These are phyloP conservation scores for Stachybotrys echinatus DNA, from an alignment of 2,329 filamentous ascomycete genomes.

Conservation along the genomic window DNA sequence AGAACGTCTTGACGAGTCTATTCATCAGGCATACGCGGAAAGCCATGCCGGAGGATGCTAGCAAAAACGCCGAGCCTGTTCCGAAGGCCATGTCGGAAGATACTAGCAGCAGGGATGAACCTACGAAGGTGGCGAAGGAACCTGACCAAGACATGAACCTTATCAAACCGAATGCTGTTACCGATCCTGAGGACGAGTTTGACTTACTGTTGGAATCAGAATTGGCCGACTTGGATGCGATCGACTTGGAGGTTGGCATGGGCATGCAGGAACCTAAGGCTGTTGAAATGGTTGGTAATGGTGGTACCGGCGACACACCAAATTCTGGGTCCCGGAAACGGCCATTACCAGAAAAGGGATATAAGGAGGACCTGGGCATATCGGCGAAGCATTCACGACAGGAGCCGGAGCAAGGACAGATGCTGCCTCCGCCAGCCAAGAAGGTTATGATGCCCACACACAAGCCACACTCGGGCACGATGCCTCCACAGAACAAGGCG, in stretches of 20 bases:
- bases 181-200: background rate
- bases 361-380: conserved; percentile 14
- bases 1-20: conserved; percentile 52
- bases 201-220: background rate
- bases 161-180: background rate
- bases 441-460: background rate
- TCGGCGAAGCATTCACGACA: background rate
- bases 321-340: background rate
- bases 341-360: background rate
- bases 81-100: no score
- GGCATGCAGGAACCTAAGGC: background rate
- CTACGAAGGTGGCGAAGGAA: background rate
- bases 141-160: background rate
- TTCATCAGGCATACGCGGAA: conserved; percentile 28
- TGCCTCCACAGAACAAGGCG: conserved; percentile 1
- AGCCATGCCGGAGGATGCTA: conserved; percentile 24
- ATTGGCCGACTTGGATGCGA: background rate
- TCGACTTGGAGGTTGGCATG: background rate
- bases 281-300: background rate
- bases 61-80: no score
- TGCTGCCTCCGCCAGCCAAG: no score
- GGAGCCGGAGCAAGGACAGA: background rate
- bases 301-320: background rate
- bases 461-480: no score
- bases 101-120: background rate